These are phyloP conservation scores for Macrophomina phaseolina DNA, from an alignment of 2,329 filamentous ascomycete genomes.

Conservation along the genomic window DNA sequence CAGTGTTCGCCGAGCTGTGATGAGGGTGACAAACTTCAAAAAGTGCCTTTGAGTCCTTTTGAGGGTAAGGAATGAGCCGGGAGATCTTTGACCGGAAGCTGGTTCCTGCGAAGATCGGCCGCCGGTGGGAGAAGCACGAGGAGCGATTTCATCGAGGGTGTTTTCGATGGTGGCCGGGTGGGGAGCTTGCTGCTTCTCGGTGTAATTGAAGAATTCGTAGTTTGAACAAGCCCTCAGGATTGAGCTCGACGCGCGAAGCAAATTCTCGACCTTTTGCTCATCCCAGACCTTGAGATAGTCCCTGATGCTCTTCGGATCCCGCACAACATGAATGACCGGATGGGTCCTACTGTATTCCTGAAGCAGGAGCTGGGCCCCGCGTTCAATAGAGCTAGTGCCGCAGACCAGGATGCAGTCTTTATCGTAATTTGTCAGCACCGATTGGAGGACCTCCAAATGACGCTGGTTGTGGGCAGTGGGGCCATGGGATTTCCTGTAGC, in stretches of 20 bases:
- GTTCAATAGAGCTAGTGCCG: constrained; percentile 71
- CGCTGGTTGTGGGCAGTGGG: constrained; percentile 66
- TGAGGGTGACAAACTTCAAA: constrained; percentile 68
- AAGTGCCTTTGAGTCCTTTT: constrained; percentile 74
- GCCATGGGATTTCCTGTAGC: constrained; percentile 69
- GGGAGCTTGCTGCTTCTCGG: constrained; percentile 8
- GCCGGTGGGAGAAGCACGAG: background rate
- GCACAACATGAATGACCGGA: constrained; percentile 72
- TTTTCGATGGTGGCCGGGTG: constrained; percentile 1
- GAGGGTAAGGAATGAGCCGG: constrained; percentile 67
- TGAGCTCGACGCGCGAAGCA: constrained; percentile 62
- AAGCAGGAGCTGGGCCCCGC: constrained; percentile 64
- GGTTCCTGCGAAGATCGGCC: constrained; percentile 4
- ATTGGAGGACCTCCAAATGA: constrained; percentile 67
- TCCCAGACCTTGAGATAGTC: constrained; percentile 63
- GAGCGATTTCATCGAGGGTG: background rate
- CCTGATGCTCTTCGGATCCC: constrained; percentile 69
- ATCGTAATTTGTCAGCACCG: constrained; percentile 63
- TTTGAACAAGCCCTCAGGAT: constrained; percentile 72
- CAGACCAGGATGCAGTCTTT: constrained; percentile 73
- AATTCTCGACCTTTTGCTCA: constrained; percentile 60
- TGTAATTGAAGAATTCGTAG: constrained; percentile 73
- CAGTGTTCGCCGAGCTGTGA: constrained; percentile 61
- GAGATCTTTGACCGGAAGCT: constrained; percentile 37
- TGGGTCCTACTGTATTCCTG: constrained; percentile 67